Conservation (phyloP, 2,329 filamentous ascomycete species). For the Ascochyta clinopodiicola region DNA sequence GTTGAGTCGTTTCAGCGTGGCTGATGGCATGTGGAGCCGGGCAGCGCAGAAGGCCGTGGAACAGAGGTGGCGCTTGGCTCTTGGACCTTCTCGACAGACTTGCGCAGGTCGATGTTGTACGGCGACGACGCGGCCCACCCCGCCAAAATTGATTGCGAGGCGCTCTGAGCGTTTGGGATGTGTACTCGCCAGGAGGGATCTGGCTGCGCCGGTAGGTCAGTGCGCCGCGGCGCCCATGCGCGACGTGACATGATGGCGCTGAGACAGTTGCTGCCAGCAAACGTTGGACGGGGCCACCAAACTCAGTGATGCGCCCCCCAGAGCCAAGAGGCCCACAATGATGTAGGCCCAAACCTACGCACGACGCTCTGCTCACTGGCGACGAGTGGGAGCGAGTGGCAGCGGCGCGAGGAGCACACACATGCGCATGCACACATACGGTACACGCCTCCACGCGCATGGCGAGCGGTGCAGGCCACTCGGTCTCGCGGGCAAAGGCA, state of each 20-base stretch:
- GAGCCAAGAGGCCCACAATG: conserved; percentile 26
- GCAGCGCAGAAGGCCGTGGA: conserved; percentile 18
- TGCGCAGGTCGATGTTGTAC: conserved; percentile 3
- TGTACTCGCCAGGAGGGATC: conserved; percentile 16
- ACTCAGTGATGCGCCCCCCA: conserved; percentile 26
- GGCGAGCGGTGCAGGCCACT: conserved; percentile 9
- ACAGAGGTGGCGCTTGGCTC: conserved; percentile 15
- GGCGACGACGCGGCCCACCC: conserved; percentile 16
- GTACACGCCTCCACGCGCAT: background rate
- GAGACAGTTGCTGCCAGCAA: conserved; percentile 30
- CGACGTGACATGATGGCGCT: conserved; percentile 25
- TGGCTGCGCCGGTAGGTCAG: conserved; percentile 10
- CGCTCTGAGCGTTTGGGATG: conserved; percentile 13
- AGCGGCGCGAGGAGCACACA: background rate
- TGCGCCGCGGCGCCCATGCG: conserved; percentile 13
- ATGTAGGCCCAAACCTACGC: conserved; percentile 24
- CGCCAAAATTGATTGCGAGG: conserved; percentile 15
- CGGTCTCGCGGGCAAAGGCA: conserved; percentile 2
- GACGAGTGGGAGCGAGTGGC: background rate
- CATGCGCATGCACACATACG: too few relatives aligned
- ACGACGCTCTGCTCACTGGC: conserved; percentile 15
- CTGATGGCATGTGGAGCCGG: conserved; percentile 20
- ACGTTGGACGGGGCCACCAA: conserved; percentile 26
- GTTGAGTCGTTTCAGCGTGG: conserved; percentile 44
- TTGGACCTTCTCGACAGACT: conserved; percentile 3